Percentiles rank a stretch among this genome's conserved stretches.
Evolutionary conservation across 768 basidiomycete species (phyloP).

Genomic region (Termitomyces sp.): DNA sequence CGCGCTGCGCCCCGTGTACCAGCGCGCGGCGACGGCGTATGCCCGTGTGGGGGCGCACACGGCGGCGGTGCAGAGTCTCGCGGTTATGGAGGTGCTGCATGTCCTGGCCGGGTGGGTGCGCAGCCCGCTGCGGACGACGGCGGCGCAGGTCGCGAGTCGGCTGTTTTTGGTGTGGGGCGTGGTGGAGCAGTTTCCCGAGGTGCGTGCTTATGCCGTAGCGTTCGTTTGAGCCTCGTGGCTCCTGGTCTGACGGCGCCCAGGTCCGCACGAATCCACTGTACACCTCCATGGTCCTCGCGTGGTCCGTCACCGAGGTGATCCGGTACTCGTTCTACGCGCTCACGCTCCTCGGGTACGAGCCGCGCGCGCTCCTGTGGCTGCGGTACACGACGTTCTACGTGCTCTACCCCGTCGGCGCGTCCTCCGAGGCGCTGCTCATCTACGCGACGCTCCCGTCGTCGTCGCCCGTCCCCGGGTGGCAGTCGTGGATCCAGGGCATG

Average conservation of each 20-base stretch:
- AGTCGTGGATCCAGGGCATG: slow-evolving; percentile 32
- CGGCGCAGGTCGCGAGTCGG: slow-evolving; percentile 76
- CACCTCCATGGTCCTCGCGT: slow-evolving; percentile 88
- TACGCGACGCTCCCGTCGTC: slow-evolving; percentile 67
- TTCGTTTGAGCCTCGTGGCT: background rate
- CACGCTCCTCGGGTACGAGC: slow-evolving; percentile 54
- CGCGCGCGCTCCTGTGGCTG: slow-evolving; percentile 53
- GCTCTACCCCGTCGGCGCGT: slow-evolving; percentile 91
- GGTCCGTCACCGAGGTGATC: slow-evolving; percentile 89
- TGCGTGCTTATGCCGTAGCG: slow-evolving; percentile 21
- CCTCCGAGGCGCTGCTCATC: slow-evolving; percentile 84
- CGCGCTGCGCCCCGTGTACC: slow-evolving; percentile 39
- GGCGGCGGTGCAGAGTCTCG: slow-evolving; percentile 78
- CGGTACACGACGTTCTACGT: slow-evolving; percentile 94
- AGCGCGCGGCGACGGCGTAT: slow-evolving; percentile 55
- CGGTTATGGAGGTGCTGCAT: slow-evolving; percentile 82
- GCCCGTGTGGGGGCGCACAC: slow-evolving; percentile 57
- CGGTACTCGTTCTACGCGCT: slow-evolving; percentile 88
- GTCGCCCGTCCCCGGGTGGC: slow-evolving; percentile 40
- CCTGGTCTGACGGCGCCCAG: slow-evolving; percentile 24
- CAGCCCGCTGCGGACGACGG: slow-evolving; percentile 70
- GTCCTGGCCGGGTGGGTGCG: slow-evolving; percentile 75
- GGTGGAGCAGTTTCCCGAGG: slow-evolving; percentile 57
- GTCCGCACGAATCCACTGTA: slow-evolving; percentile 75
- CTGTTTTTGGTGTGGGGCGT: slow-evolving; percentile 87